phyloP scores from a whole-genome alignment of 1,139 yeast genomes.

The Eremothecium coryli region DNA sequence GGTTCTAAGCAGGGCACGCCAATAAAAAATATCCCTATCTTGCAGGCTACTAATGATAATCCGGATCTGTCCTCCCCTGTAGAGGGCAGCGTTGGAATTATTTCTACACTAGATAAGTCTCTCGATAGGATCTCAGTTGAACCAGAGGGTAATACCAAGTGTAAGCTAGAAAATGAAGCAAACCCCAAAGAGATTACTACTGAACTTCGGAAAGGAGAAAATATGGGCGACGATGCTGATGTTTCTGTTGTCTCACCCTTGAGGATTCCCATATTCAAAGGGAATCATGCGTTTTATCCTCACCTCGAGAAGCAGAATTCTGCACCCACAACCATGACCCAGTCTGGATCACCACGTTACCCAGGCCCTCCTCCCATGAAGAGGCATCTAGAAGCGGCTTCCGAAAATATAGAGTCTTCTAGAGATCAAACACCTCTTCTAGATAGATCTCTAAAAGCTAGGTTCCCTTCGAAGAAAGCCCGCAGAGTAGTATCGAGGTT shows the following conservation, averaged over 20 bases:
- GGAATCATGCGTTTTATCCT: constrained; percentile 3
- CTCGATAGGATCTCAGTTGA: not conserved
- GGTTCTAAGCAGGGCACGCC: no score
- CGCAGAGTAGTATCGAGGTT: constrained; percentile 17
- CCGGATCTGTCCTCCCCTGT: no score
- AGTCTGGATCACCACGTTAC: not conserved
- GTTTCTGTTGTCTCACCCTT: constrained; percentile 4
- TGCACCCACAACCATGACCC: not conserved
- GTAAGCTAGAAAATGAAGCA: no score
- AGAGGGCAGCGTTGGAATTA: no score
- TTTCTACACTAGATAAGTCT: not conserved
- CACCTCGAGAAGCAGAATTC: not conserved
- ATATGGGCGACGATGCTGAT: constrained; percentile 1
- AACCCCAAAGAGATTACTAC: no score
- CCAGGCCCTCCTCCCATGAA: not conserved
- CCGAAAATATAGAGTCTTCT: not conserved
- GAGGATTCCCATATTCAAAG: constrained; percentile 4
- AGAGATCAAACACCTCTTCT: no score
- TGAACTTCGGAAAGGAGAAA: no score
- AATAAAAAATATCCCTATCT: no score
- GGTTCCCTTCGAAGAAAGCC: constrained; percentile 19
- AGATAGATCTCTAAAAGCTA: constrained; percentile 13
- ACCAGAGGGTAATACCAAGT: not conserved
- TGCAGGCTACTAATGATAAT: no score
- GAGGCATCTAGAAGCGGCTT: not conserved